Base-by-base conservation (phyloP, 1,284 basidiomycete genomes). In the Athelia sp. region DNA sequence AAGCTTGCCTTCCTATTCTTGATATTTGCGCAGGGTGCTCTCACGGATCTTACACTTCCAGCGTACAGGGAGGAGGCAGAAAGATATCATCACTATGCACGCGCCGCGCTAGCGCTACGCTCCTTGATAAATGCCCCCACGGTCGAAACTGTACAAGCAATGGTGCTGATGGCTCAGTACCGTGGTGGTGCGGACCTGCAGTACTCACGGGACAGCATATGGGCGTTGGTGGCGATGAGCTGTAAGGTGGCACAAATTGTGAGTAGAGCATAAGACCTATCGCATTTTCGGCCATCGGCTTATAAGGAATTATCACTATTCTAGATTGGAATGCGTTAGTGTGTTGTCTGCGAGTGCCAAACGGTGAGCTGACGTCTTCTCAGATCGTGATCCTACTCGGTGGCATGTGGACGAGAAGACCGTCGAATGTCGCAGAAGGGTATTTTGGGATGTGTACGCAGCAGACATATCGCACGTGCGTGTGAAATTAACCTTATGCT, bases 71-170 rank as follows among this genome's bases (percentile, higher is more conserved):
- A 69, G 9, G 81, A 86, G 60, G 81, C 82, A 9, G 78, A 82
- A 53, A 68, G 71, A 50, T 82, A 79, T 57, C 82, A 79, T 54
- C 75, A 80, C 45, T 63, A 84, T 21, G 76, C 75, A 31, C 72
- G 80, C 43, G 73, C 78, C 21, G 76, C 79, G 18, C 55, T 86
- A 40, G 78, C 80, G 2, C 56, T 84, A 47, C 75, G 77, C n/a
- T 76, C 78, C 1, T 67, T 84, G 10, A 80, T 82, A 49, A 82
- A 85, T 54, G 77, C 81, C 9, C 81, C 82, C 1, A 79, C 80
- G 56, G 69, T 76, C 44, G 74, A 76, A 43, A 83, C 82, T 2
- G 71, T 86, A 14, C 81, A 84, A 61, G 79, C 82, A 10, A 60
- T 84, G 3, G 62, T 72, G 40, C 58, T 85, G 35, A 74, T 82